These are phyloP conservation scores for Phoma sp. DNA, from an alignment of 2,329 filamentous ascomycete genomes.

Conservation along the genomic window DNA sequence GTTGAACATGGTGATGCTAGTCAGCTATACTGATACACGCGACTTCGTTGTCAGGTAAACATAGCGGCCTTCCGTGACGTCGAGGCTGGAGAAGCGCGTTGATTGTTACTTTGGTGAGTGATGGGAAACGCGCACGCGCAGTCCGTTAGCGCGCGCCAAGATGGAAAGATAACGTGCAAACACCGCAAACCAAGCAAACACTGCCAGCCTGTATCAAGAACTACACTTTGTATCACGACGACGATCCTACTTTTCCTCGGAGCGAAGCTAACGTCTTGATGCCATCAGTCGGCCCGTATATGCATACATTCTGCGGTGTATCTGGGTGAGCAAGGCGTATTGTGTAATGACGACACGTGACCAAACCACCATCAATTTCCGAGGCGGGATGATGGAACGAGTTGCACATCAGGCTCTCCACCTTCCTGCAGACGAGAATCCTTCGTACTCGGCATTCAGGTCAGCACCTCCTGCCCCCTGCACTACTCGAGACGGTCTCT, in stretches of 20 bases:
- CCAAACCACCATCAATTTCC: background rate
- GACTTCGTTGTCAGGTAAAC: background rate
- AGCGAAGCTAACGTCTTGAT: background rate
- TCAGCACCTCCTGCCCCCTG: background rate
- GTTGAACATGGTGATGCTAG: slow-evolving; percentile 76
- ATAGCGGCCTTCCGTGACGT: slow-evolving; percentile 8
- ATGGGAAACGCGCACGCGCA: slow-evolving; percentile 6
- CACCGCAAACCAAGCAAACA: slow-evolving; percentile 10
- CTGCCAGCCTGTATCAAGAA: background rate
- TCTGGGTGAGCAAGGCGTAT: background rate
- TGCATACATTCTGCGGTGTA: slow-evolving; percentile 1
- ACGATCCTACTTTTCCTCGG: background rate
- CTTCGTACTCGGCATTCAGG: slow-evolving; percentile 4
- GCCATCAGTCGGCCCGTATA: slow-evolving; percentile 1
- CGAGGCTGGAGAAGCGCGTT: slow-evolving; percentile 4
- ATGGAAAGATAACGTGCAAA: background rate
- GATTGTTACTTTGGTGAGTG: background rate
- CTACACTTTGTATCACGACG: background rate
- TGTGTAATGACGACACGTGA: slow-evolving; percentile 12
- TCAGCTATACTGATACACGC: slow-evolving; percentile 9
- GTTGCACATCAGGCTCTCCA: slow-evolving; percentile 4
- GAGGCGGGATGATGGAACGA: slow-evolving; percentile 11
- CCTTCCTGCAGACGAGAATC: slow-evolving; percentile 5
- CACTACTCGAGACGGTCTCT: background rate
- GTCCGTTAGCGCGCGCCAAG: slow-evolving; percentile 2